A percentile compares a stretch with the other conserved stretches of the same genome.
phyloP scores from a whole-genome alignment of 768 basidiomycete genomes.

The Daedaleopsis sinensis region DNA sequence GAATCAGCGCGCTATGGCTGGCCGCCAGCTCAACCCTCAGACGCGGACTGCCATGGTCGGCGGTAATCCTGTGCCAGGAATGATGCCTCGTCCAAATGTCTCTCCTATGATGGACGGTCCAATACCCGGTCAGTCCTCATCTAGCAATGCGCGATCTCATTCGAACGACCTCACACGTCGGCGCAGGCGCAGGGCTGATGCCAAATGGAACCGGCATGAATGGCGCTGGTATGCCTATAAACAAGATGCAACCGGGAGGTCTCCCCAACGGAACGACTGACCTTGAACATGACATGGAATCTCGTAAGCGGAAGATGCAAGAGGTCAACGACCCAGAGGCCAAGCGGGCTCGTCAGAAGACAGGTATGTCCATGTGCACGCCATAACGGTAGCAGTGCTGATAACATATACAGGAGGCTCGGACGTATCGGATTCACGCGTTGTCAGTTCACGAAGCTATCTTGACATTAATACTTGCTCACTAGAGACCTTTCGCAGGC shows the following conservation, averaged over 20 bases:
- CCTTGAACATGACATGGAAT: constrained; percentile 64
- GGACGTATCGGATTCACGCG: constrained; percentile 32
- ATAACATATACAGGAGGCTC: constrained; percentile 25
- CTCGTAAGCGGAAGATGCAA: constrained; percentile 73
- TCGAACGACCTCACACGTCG: constrained; percentile 11
- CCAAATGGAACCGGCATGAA: constrained; percentile 12
- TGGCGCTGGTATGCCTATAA: constrained; percentile 8
- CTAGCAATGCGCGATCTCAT: constrained; percentile 6
- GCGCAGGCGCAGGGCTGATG: constrained; percentile 12
- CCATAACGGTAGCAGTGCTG: constrained; percentile 1
- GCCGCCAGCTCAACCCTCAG: constrained; percentile 15
- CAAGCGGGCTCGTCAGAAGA: constrained; percentile 75
- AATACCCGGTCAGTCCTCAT: constrained; percentile 18
- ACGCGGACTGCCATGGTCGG: constrained; percentile 21
- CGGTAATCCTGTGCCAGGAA: constrained; percentile 3
- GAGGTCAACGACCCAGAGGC: constrained; percentile 59
- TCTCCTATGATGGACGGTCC: constrained; percentile 3
- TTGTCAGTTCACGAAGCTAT: constrained; percentile 20
- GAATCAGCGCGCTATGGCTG: constrained; percentile 48
- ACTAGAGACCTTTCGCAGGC: too few species aligned
- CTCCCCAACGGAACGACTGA: constrained; percentile 18
- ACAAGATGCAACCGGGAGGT: constrained; percentile 9
- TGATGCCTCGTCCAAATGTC: not conserved
- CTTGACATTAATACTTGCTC: too few species aligned
- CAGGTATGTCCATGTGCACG: constrained; percentile 49